Evolutionary conservation across 176 grass and related monocot species (phyloP).

Genomic region (Thinopyrum elongatum): DNA sequence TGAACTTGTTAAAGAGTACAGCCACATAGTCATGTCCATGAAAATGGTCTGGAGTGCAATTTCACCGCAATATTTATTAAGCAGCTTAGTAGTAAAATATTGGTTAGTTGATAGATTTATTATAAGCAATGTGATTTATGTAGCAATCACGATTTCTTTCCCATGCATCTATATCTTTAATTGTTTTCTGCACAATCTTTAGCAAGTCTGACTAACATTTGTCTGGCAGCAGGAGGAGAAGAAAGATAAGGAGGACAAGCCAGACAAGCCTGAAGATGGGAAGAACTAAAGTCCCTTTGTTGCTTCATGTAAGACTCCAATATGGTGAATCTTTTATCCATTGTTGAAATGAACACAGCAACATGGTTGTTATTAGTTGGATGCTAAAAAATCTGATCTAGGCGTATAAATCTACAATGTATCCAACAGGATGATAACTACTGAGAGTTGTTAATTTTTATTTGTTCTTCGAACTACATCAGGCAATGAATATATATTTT

Average conservation of each 20-base stretch:
- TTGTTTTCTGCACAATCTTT: not conserved
- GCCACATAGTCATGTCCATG: not conserved
- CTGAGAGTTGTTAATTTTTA: not conserved
- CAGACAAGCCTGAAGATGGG: slow-evolving; percentile 65
- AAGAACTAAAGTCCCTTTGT: slow-evolving; percentile 41
- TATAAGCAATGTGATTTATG: not conserved
- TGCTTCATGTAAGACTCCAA: slow-evolving; percentile 26
- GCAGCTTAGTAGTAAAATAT: not conserved
- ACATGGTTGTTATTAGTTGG: not conserved
- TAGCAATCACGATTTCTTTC: not conserved
- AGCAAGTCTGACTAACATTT: slow-evolving; percentile 7
- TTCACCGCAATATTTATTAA: not conserved
- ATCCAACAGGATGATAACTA: not conserved
- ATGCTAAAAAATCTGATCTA: not conserved
- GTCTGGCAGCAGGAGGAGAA: slow-evolving; percentile 62
- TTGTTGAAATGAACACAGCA: not conserved
- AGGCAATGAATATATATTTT: not conserved
- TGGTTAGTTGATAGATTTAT: not conserved
- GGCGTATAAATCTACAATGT: not conserved
- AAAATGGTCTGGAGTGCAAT: not conserved
- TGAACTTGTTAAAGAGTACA: not conserved
- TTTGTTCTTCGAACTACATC: not conserved
- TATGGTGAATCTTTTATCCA: not conserved
- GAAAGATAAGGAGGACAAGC: slow-evolving; percentile 54
- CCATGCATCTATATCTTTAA: slow-evolving; percentile 11